These are phyloP conservation scores for Piloderma croceum DNA, from an alignment of 768 basidiomycete genomes.

Conservation along the genomic window DNA sequence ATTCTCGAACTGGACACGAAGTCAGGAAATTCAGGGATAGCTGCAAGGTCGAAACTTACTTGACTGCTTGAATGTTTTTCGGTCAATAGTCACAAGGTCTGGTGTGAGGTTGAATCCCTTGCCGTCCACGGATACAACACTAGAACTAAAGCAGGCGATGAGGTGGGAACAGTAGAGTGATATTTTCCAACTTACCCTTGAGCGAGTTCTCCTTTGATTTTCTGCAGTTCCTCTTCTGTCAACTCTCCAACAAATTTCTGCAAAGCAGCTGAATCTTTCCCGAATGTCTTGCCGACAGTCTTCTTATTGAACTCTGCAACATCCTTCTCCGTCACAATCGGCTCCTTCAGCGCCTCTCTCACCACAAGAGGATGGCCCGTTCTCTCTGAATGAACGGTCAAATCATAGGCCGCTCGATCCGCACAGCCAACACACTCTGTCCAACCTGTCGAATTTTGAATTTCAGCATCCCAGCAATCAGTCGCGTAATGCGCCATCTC, in stretches of 20 bases:
- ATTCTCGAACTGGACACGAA: constrained; percentile 73
- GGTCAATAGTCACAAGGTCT: constrained; percentile 71
- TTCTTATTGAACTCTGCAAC: constrained; percentile 85
- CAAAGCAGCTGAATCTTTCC: constrained; percentile 67
- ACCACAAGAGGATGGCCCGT: constrained; percentile 87
- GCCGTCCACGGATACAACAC: constrained; percentile 56
- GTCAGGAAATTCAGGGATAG: constrained; percentile 14
- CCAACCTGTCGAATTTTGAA: constrained; percentile 89
- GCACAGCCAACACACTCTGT: constrained; percentile 99
- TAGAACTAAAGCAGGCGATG: constrained; percentile 34
- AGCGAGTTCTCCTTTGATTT: constrained; percentile 64
- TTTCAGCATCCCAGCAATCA: constrained; percentile 99
- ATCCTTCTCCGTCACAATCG: constrained; percentile 74
- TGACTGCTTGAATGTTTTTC: constrained; percentile 82
- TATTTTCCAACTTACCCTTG: constrained; percentile 52
- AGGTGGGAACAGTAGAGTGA: not conserved
- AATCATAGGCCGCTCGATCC: constrained; percentile 94
- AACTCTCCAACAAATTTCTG: constrained; percentile 61
- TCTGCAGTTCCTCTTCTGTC: constrained; percentile 57
- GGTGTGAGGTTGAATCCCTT: constrained; percentile 66
- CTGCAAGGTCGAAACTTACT: constrained; percentile 39
- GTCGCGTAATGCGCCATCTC: constrained; percentile 99
- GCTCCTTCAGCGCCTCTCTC: constrained; percentile 78
- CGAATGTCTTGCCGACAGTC: constrained; percentile 81
- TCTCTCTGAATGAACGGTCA: constrained; percentile 79